A percentile compares a stretch with the other conserved stretches of the same genome.
Evolutionary conservation across 2,329 filamentous ascomycete genomes (phyloP).

Genomic region (Metarhizium anisopliae): DNA sequence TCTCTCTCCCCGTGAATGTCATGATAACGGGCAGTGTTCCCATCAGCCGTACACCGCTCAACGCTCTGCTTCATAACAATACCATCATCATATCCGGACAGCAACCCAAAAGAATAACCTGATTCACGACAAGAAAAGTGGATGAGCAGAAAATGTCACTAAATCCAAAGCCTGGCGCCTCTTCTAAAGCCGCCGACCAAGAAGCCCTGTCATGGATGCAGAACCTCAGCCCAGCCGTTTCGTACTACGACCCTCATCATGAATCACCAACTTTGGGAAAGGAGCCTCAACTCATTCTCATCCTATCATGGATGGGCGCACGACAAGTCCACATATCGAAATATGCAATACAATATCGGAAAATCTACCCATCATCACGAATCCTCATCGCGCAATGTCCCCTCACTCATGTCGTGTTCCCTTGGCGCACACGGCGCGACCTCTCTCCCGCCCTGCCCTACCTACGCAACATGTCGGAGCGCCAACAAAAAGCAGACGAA

Average conservation of each 20-base stretch:
- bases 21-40: too few relatives aligned
- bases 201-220: constrained; percentile 26
- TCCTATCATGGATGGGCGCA: constrained; percentile 44
- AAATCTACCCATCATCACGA: constrained; percentile 32
- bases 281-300: constrained; percentile 36
- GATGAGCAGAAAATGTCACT: constrained; percentile 16
- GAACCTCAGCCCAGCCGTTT: constrained; percentile 26
- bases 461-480: constrained; percentile 21
- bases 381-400: constrained; percentile 39
- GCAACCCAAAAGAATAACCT: background rate
- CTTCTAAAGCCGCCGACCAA: constrained; percentile 1
- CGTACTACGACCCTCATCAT: constrained; percentile 24
- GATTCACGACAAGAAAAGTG: background rate
- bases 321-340: constrained; percentile 41
- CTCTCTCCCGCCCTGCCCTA: constrained; percentile 31
- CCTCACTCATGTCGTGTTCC: constrained; percentile 25
- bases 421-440: constrained; percentile 20
- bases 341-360: constrained; percentile 37
- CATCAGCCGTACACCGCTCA: too few relatives aligned
- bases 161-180: constrained; percentile 6
- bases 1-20: too few relatives aligned
- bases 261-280: background rate
- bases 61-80: too few relatives aligned
- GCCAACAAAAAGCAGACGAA: constrained; percentile 13
- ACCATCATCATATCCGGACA: background rate